Conservation (phyloP, 257 asterid genomes). For the Craterostigma plantagineum region DNA sequence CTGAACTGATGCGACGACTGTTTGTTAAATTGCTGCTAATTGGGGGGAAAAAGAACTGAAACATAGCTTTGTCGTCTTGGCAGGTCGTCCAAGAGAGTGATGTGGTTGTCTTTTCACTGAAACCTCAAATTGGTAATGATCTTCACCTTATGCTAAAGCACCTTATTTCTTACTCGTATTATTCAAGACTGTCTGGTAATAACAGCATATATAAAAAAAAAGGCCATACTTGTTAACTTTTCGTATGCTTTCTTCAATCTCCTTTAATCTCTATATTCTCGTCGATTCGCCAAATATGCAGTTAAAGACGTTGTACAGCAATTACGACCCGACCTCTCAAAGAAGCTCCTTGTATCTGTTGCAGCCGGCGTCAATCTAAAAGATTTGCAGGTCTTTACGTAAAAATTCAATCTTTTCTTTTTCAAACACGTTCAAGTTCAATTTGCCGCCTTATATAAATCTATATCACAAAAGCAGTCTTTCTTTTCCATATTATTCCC, state of each 20-base stretch:
- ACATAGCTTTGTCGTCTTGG: conserved; percentile 11
- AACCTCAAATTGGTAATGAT: conserved; percentile 75
- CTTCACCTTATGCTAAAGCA: no score
- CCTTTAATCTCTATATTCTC: background rate
- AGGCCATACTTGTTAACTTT: no score
- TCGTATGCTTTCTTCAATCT: no score
- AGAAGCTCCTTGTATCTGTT: conserved; percentile 76
- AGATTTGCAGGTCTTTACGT: conserved; percentile 61
- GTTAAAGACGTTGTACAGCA: conserved; percentile 57
- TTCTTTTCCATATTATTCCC: conserved; percentile 2
- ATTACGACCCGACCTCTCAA: conserved; percentile 46
- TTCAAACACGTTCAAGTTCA: no score
- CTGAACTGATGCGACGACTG: no score
- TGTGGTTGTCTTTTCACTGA: conserved; percentile 72
- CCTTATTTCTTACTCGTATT: no score
- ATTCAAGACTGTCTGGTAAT: no score
- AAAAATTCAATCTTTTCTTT: background rate
- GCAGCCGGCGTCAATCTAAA: conserved; percentile 82
- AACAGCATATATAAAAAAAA: no score
- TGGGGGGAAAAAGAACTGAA: background rate
- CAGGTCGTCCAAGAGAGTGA: conserved; percentile 89
- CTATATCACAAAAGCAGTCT: background rate
- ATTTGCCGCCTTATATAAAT: background rate
- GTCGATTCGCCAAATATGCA: conserved; percentile 13
- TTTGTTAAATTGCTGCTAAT: no score